Evolutionary conservation across 345 rosid genomes (phyloP).

Genomic region (Salix suchowensis): DNA sequence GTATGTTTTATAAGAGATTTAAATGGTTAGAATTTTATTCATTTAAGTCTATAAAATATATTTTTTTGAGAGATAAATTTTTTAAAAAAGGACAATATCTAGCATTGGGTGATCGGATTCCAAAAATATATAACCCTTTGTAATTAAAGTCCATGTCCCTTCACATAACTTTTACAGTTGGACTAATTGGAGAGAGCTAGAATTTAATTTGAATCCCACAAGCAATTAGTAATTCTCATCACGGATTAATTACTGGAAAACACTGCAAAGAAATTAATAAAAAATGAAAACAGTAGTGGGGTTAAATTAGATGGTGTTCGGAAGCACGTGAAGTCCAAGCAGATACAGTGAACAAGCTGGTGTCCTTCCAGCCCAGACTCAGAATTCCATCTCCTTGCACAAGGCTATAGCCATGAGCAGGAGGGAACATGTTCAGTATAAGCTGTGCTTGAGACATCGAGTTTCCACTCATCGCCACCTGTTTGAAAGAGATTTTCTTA

Average conservation of each 20-base stretch:
- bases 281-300: not conserved
- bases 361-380: slow-evolving; percentile 65
- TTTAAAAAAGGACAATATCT: too few relatives aligned
- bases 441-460: slow-evolving; percentile 74
- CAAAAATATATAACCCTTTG: too few relatives aligned
- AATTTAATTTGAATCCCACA: not conserved
- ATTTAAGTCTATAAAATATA: too few relatives aligned
- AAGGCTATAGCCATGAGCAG: slow-evolving; percentile 55
- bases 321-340: slow-evolving; percentile 51
- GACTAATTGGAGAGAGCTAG: not conserved
- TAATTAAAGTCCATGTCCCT: too few relatives aligned
- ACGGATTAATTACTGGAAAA: not conserved
- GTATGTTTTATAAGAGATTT: too few relatives aligned
- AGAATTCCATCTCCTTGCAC: slow-evolving; percentile 59
- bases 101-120: too few relatives aligned
- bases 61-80: too few relatives aligned
- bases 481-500: slow-evolving; percentile 17
- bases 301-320: slow-evolving; percentile 8
- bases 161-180: not conserved
- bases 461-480: slow-evolving; percentile 54
- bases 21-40: accelerated
- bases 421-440: slow-evolving; percentile 57
- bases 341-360: slow-evolving; percentile 61
- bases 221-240: not conserved
- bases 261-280: too few relatives aligned